Percentiles rank a stretch among this genome's conserved stretches.
Conservation (phyloP, 495 filamentous ascomycete species). For the Daldinia childiae region DNA sequence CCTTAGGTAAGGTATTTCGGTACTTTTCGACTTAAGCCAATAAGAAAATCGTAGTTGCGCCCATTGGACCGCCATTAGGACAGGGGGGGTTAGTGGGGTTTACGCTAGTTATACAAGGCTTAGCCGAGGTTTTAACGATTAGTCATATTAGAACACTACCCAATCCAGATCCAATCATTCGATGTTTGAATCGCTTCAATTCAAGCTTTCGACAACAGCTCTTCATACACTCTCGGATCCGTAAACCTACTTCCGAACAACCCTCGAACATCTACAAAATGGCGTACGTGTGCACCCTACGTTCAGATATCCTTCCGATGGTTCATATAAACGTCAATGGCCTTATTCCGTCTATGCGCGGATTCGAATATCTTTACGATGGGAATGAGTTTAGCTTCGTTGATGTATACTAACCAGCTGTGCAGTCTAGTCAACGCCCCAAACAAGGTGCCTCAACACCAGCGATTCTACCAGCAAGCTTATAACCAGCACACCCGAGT, state of each 20-base stretch:
- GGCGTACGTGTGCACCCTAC: constrained; percentile 31
- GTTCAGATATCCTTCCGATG: neutral
- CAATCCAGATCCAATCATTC: constrained; percentile 42
- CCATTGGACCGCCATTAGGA: neutral
- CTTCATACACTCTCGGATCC: constrained; percentile 14
- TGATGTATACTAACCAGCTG: constrained; percentile 25
- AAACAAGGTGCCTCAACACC: constrained; percentile 87
- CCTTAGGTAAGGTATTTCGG: neutral
- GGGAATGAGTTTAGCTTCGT: constrained; percentile 8
- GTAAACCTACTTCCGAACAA: constrained; percentile 11
- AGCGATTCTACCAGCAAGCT: constrained; percentile 82
- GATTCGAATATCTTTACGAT: constrained; percentile 13
- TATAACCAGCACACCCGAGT: constrained; percentile 74
- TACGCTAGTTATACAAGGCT: neutral
- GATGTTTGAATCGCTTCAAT: constrained; percentile 27
- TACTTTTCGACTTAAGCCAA: neutral
- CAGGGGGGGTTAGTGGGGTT: neutral
- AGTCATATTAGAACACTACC: constrained; percentile 35
- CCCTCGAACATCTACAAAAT: constrained; percentile 35
- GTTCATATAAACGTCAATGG: constrained; percentile 12
- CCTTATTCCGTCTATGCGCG: neutral
- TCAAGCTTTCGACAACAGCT: constrained; percentile 42
- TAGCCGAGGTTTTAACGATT: constrained; percentile 42
- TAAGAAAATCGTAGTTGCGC: neutral
- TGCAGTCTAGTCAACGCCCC: constrained; percentile 76